These are phyloP conservation scores for Oldenlandia corymbosa DNA, from an alignment of 257 asterid species.

Conservation along the genomic window DNA sequence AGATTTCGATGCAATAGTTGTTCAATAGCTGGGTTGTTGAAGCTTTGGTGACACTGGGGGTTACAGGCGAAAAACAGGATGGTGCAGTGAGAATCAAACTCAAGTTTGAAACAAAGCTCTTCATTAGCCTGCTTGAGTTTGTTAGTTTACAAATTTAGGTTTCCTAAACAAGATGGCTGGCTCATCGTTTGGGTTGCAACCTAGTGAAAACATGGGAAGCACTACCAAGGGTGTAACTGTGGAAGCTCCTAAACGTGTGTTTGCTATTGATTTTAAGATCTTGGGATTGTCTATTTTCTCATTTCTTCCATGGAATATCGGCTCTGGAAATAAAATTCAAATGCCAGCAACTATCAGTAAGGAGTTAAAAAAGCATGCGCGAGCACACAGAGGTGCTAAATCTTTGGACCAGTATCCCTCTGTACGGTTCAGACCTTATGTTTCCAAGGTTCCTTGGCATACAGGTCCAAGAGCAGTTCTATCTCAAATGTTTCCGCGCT, in stretches of 20 bases:
- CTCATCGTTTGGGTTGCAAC: conserved; percentile 43
- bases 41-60: too few species aligned
- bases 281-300: conserved; percentile 49
- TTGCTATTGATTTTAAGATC: conserved; percentile 32
- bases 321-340: conserved; percentile 42
- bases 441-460: conserved; percentile 93
- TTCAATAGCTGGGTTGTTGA: too few species aligned
- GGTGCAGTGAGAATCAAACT: too few species aligned
- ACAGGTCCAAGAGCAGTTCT: conserved; percentile 80
- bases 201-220: conserved; percentile 45
- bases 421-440: conserved; percentile 85
- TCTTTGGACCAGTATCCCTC: conserved; percentile 35
- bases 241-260: conserved; percentile 34
- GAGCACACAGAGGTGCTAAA: conserved; percentile 26
- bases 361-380: conserved; percentile 49
- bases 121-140: too few species aligned
- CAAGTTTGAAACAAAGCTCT: too few species aligned
- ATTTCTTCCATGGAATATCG: conserved; percentile 56
- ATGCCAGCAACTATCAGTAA: conserved; percentile 74
- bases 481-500: conserved; percentile 81
- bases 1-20: too few species aligned
- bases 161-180: conserved; percentile 40
- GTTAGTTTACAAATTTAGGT: too few species aligned
- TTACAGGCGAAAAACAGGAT: too few species aligned
- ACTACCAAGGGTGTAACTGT: conserved; percentile 26